Evolutionary conservation across 2,329 filamentous ascomycete species (phyloP), one percentile per base, ranked within the genome.

Genomic region (Fusarium metavorans): DNA sequence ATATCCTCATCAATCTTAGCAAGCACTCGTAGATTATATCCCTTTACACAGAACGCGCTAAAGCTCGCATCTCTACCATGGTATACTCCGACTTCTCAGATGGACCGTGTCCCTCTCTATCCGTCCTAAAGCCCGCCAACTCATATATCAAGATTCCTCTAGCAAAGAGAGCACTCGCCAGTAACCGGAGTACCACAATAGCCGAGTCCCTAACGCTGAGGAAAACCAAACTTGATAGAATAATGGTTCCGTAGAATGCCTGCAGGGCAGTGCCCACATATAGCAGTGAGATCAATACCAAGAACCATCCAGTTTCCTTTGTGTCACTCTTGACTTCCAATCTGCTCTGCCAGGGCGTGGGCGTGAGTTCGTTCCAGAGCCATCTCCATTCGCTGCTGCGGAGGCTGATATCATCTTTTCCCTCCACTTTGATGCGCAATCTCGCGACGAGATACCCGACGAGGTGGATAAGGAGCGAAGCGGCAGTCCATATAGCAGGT

Each of bases 221-320:
- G 10, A 75, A 75, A 2, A 75, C 64, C 35, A 75, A 50, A 14
- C 72, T 75, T 2, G 72, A 75, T 3, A 75, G 61, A 6, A 75
- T 37, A 0, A 73, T 56, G 6, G 72, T 75, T 2, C 70, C 70
- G 1, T 54, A 73, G 6, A 75, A 58, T 8, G 64, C 72, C 34
- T 75, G 72, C 5, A 75, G 43, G 2, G 66, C 70, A 16, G 65
- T 62, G 0, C 73, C 72, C 0, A 73, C 67, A 25, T 75, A 75
- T 1, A 73, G 41, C 2, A 10, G 13, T 11, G 69, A 75, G 1
- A 54, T 32, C 18, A 75, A 18, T 1, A 54, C 43, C 14, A 74
- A 34, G 30, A 74, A 74, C 64, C 67, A 74, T 0, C 64, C 64
- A 3, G 23, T 54, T 3, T 65, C 57, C 37, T 18, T 52, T 1